These are phyloP conservation scores for Geranomyces michiganensis DNA, from an alignment of 192 early-diverging fungal genomes.

Conservation along the genomic window DNA sequence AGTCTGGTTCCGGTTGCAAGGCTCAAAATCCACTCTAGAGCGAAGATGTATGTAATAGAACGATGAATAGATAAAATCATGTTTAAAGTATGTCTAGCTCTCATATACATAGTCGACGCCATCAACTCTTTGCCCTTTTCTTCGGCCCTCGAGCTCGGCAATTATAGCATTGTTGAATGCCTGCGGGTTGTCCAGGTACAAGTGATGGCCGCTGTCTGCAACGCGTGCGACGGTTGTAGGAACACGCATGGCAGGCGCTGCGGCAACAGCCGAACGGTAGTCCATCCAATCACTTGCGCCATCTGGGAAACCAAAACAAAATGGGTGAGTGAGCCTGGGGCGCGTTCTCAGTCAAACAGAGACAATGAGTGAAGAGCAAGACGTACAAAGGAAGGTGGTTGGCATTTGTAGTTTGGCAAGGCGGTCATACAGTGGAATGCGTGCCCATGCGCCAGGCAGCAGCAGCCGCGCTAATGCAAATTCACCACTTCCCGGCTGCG, in stretches of 20 bases:
- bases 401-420: conserved; percentile 69
- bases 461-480: conserved; percentile 76
- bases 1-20: too few relatives aligned
- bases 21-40: too few relatives aligned
- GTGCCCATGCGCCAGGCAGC: conserved; percentile 71
- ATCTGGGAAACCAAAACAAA: conserved; percentile 33
- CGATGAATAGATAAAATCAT: too few relatives aligned
- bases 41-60: too few relatives aligned
- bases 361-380: background rate
- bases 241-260: conserved; percentile 35
- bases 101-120: conserved; percentile 19
- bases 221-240: conserved; percentile 51
- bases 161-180: conserved; percentile 69
- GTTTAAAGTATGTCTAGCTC: too few relatives aligned
- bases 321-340: background rate
- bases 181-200: conserved; percentile 78
- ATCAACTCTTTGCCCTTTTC: background rate
- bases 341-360: background rate
- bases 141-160: conserved; percentile 48
- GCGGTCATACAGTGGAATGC: conserved; percentile 71
- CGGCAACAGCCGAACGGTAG: conserved; percentile 67
- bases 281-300: conserved; percentile 93
- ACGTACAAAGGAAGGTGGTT: conserved; percentile 65
- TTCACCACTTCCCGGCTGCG: conserved; percentile 79
- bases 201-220: conserved; percentile 73